A percentile compares a stretch with the other conserved stretches of the same genome.
Evolutionary conservation across 441 rosid species (phyloP).

Genomic region (Erodium chrysanthum): DNA sequence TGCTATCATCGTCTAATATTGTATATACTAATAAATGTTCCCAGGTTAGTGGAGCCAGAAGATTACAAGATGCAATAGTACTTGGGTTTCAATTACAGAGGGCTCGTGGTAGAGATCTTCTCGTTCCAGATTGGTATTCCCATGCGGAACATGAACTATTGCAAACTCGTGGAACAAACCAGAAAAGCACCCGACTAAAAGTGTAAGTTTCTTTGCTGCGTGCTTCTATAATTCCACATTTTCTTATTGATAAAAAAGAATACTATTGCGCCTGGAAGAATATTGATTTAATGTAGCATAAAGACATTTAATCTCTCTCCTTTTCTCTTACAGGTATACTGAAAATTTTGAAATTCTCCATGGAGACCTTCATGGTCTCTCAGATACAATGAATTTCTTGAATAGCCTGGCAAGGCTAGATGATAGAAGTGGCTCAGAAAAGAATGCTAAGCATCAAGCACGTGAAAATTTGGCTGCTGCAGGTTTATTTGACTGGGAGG

Average conservation of each 20-base stretch:
- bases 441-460: constrained; percentile 52
- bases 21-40: constrained; percentile 9
- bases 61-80: constrained; percentile 94
- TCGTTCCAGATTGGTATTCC: constrained; percentile 97
- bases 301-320: constrained; percentile 7
- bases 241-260: constrained; percentile 12
- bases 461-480: constrained; percentile 97
- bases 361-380: constrained; percentile 77
- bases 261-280: neutral
- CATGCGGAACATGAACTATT: constrained; percentile 74
- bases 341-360: constrained; percentile 85
- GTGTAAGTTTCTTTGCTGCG: neutral
- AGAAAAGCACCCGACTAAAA: neutral
- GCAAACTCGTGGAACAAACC: constrained; percentile 13
- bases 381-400: constrained; percentile 77
- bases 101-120: constrained; percentile 81
- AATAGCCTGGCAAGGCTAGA: constrained; percentile 72
- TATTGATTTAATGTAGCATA: neutral
- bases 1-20: neutral
- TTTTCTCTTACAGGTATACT: constrained; percentile 31
- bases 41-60: constrained; percentile 91
- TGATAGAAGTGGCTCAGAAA: constrained; percentile 39
- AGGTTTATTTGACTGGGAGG: constrained; percentile 97
- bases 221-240: neutral
- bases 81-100: constrained; percentile 96